Conservation (phyloP, 2,329 filamentous ascomycete species). For the Hyphodiscus sp. region DNA sequence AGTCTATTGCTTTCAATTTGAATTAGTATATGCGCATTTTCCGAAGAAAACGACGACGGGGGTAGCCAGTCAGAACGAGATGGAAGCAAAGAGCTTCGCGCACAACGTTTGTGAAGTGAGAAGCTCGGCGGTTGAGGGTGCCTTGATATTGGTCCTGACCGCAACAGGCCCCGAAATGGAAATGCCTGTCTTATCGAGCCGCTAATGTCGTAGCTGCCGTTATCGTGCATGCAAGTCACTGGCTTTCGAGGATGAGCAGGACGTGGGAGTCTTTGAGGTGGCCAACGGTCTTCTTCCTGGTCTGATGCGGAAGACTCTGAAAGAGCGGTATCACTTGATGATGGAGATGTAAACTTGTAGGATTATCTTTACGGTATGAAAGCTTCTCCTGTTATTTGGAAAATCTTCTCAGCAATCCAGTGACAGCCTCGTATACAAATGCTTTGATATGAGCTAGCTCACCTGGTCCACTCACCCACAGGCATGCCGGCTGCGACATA, state of each 20-base stretch:
- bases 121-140: constrained; percentile 21
- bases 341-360: background rate
- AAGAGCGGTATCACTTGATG: background rate
- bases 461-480: background rate
- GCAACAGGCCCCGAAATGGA: background rate
- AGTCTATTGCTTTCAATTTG: constrained; percentile 23
- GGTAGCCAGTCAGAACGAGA: constrained; percentile 15
- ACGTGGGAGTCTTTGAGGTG: background rate
- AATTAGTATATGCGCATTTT: constrained; percentile 12
- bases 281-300: constrained; percentile 1
- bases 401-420: background rate
- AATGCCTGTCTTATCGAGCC: constrained; percentile 22
- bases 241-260: background rate
- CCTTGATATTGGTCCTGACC: constrained; percentile 22
- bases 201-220: constrained; percentile 20
- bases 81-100: constrained; percentile 2
- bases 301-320: background rate
- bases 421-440: background rate
- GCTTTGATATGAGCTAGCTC: background rate
- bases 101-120: constrained; percentile 5
- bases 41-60: constrained; percentile 7
- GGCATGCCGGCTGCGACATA: background rate
- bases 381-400: background rate
- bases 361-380: background rate
- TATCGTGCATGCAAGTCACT: constrained; percentile 20